Conservation (phyloP, 805 yeast species). For the Yarrowia keelungensis region DNA sequence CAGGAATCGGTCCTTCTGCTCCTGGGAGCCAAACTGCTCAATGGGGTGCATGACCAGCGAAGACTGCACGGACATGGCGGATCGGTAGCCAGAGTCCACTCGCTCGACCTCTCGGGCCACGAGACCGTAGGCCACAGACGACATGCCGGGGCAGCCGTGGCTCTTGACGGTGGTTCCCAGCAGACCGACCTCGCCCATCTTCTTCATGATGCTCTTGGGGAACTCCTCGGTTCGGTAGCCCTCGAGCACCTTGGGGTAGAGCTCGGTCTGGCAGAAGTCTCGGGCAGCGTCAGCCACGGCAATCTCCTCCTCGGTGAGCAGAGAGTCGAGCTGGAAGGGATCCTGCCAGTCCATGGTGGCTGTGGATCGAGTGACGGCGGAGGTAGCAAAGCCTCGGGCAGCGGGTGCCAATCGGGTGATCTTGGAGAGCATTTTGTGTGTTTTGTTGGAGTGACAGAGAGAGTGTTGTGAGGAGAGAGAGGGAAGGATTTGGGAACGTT, state of each 20-base stretch:
- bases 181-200: constrained; percentile 54
- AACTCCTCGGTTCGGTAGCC: constrained; percentile 53
- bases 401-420: constrained; percentile 31
- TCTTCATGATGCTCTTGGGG: constrained; percentile 50
- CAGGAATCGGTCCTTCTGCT: constrained; percentile 53
- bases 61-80: constrained; percentile 57
- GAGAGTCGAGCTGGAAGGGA: constrained; percentile 49
- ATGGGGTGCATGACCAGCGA: constrained; percentile 56
- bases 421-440: constrained; percentile 21
- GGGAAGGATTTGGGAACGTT: no score
- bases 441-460: neutral
- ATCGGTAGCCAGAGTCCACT: constrained; percentile 55
- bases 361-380: constrained; percentile 26
- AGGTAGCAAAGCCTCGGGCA: constrained; percentile 28
- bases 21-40: constrained; percentile 52
- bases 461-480: neutral
- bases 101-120: constrained; percentile 56
- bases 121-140: constrained; percentile 54
- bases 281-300: constrained; percentile 52
- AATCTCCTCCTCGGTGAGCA: constrained; percentile 52
- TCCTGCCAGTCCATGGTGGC: constrained; percentile 52
- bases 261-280: constrained; percentile 51
- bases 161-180: constrained; percentile 54
- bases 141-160: constrained; percentile 54
- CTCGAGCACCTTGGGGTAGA: constrained; percentile 53